phyloP scores from a whole-genome alignment of 2,329 filamentous ascomycete species.

The Purpureocillium lavendulum region DNA sequence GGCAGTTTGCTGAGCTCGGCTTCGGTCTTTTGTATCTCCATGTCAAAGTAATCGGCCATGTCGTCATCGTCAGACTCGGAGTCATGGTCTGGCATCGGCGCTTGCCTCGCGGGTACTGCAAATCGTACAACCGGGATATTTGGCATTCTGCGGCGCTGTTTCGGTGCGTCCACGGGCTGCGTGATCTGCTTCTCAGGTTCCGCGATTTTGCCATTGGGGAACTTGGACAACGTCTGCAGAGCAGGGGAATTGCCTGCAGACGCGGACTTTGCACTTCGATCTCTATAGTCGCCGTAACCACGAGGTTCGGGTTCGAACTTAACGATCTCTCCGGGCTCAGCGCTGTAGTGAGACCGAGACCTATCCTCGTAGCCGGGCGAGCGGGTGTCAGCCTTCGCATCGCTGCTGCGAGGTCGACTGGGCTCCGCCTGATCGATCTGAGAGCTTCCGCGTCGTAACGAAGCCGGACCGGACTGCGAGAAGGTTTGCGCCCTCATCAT shows the following conservation, averaged over 20 bases:
- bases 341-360: slow-evolving; percentile 30
- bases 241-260: background rate
- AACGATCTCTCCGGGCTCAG: slow-evolving; percentile 39
- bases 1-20: slow-evolving; percentile 38
- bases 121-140: slow-evolving; percentile 26
- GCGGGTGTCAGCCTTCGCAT: slow-evolving; percentile 37
- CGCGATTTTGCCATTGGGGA: background rate
- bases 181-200: background rate
- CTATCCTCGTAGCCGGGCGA: slow-evolving; percentile 23
- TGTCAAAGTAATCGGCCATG: slow-evolving; percentile 47
- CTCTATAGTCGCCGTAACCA: slow-evolving; percentile 10
- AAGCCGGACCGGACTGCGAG: slow-evolving; percentile 29
- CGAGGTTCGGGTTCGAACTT: slow-evolving; percentile 31
- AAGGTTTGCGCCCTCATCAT: slow-evolving; percentile 41
- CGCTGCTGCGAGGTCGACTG: slow-evolving; percentile 43
- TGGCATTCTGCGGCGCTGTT: slow-evolving; percentile 18
- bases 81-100: slow-evolving; percentile 19
- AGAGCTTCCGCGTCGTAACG: slow-evolving; percentile 27
- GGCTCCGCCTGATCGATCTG: slow-evolving; percentile 28
- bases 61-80: slow-evolving; percentile 49
- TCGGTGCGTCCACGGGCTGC: slow-evolving; percentile 1
- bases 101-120: slow-evolving; percentile 27
- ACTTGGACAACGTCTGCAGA: background rate
- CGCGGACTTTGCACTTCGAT: background rate
- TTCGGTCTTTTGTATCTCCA: slow-evolving; percentile 43